phyloP scores from a whole-genome alignment of 2,329 filamentous ascomycete species.

The Dothidotthia symphoricarpi region DNA sequence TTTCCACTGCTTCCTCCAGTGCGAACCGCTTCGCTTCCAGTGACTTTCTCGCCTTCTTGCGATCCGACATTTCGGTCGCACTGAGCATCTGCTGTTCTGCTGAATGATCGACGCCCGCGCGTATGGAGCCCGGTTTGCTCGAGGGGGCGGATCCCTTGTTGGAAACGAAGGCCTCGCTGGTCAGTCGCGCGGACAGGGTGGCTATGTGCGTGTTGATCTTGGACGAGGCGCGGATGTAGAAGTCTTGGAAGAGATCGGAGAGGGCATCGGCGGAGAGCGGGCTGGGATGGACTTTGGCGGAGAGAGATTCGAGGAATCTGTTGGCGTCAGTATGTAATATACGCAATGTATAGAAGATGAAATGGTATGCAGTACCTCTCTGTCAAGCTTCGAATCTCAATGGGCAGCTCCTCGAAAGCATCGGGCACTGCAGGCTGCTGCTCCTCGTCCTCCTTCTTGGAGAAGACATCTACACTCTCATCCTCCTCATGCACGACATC shows the following conservation, averaged over 20 bases:
- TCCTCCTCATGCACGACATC: constrained; percentile 37
- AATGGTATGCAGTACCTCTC: constrained; percentile 62
- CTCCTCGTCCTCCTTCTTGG: constrained; percentile 39
- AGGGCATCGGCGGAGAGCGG: constrained; percentile 82
- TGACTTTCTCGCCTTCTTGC: constrained; percentile 72
- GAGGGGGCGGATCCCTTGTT: constrained; percentile 43
- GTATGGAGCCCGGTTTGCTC: constrained; percentile 41
- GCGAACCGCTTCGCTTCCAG: constrained; percentile 74
- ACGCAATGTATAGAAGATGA: background rate
- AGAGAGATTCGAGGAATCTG: constrained; percentile 88
- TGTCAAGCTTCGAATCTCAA: constrained; percentile 85
- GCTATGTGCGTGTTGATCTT: constrained; percentile 87
- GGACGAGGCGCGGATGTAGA: constrained; percentile 76
- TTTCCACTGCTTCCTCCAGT: constrained; percentile 88
- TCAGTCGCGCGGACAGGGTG: constrained; percentile 71
- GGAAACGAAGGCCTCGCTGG: constrained; percentile 56
- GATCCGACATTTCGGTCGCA: constrained; percentile 74
- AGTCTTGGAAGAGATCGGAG: constrained; percentile 88
- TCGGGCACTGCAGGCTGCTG: constrained; percentile 50
- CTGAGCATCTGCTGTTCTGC: constrained; percentile 85
- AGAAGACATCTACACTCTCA: constrained; percentile 44
- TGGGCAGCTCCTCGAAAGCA: constrained; percentile 84
- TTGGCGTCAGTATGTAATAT: background rate
- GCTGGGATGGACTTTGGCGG: constrained; percentile 78
- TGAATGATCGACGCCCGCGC: constrained; percentile 36